Evolutionary conservation across 805 yeast species (phyloP).

Genomic region (Yarrowia hollandica): DNA sequence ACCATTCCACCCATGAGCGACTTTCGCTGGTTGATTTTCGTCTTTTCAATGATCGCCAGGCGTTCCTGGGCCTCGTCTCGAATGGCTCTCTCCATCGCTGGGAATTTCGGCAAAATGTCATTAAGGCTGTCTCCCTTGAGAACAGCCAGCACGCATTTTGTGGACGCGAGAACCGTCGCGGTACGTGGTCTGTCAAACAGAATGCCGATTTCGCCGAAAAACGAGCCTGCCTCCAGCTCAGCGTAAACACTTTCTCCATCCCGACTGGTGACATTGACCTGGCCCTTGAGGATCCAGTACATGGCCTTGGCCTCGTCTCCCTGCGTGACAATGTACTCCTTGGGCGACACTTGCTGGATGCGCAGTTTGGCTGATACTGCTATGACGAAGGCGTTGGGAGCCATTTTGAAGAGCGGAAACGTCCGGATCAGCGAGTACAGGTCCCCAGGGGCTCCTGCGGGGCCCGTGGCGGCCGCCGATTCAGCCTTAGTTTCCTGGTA

Average conservation of each 20-base stretch:
- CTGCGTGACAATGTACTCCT: slow-evolving; percentile 64
- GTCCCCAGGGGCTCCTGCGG: slow-evolving; percentile 37
- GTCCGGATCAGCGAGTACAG: slow-evolving; percentile 54
- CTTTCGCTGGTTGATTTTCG: slow-evolving; percentile 40
- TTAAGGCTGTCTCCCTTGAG: slow-evolving; percentile 63
- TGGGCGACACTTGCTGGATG: slow-evolving; percentile 63
- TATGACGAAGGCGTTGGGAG: slow-evolving; percentile 63
- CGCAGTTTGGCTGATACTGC: slow-evolving; percentile 59
- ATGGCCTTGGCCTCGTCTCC: slow-evolving; percentile 75
- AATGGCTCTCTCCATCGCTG: slow-evolving; percentile 63
- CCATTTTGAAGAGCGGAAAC: slow-evolving; percentile 66
- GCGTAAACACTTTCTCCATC: slow-evolving; percentile 78
- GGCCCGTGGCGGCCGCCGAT: not conserved
- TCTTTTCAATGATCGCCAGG: slow-evolving; percentile 66
- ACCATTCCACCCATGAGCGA: slow-evolving; percentile 5
- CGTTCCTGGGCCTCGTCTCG: slow-evolving; percentile 81
- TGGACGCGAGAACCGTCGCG: slow-evolving; percentile 72
- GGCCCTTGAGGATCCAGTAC: slow-evolving; percentile 78
- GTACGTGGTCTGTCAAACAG: slow-evolving; percentile 74
- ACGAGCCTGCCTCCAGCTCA: slow-evolving; percentile 65
- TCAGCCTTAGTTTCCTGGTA: slow-evolving; percentile 18
- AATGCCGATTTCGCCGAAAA: slow-evolving; percentile 79
- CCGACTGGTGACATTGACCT: slow-evolving; percentile 71
- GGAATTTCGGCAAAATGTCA: slow-evolving; percentile 60
- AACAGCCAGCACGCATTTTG: slow-evolving; percentile 66